Conservation (phyloP, 2,329 filamentous ascomycete genomes). For the Coniochaeta ligniaria region DNA sequence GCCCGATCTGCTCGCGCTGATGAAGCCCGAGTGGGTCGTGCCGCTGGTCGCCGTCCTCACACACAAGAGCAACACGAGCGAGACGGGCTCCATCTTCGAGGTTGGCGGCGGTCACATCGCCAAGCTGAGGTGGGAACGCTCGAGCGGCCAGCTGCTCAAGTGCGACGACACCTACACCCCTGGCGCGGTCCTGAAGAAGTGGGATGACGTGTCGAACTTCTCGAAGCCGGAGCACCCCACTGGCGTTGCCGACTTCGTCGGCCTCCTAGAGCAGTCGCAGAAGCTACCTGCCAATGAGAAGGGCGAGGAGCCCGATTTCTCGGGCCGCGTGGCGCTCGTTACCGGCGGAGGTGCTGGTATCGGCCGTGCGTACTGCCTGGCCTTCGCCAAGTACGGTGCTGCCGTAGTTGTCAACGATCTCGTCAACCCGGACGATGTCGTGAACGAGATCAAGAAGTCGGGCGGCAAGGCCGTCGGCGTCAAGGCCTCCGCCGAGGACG, state of each 20-base stretch:
- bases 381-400: slow-evolving; percentile 74
- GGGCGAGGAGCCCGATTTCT: slow-evolving; percentile 72
- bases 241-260: slow-evolving; percentile 82
- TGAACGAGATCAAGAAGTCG: slow-evolving; percentile 82
- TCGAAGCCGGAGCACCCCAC: slow-evolving; percentile 74
- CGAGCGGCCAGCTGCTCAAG: slow-evolving; percentile 82
- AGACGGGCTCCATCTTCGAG: slow-evolving; percentile 89
- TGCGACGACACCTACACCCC: slow-evolving; percentile 84
- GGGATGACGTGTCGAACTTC: slow-evolving; percentile 83
- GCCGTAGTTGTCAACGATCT: slow-evolving; percentile 93
- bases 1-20: slow-evolving; percentile 76
- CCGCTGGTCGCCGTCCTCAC: slow-evolving; percentile 84
- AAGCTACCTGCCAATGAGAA: slow-evolving; percentile 66
- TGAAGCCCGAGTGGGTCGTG: slow-evolving; percentile 93
- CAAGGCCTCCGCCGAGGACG: slow-evolving; percentile 90
- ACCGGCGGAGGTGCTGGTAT: slow-evolving; percentile 87
- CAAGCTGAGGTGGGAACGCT: slow-evolving; percentile 92
- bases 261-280: slow-evolving; percentile 74
- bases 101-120: slow-evolving; percentile 86
- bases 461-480: slow-evolving; percentile 88
- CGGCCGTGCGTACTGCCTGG: slow-evolving; percentile 81
- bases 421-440: slow-evolving; percentile 83
- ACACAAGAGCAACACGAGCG: slow-evolving; percentile 73
- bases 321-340: slow-evolving; percentile 76
- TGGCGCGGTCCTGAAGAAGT: slow-evolving; percentile 80